These are phyloP conservation scores for Phytophthora syringae DNA, from an alignment of 352 stramenopile species.

Conservation along the genomic window DNA sequence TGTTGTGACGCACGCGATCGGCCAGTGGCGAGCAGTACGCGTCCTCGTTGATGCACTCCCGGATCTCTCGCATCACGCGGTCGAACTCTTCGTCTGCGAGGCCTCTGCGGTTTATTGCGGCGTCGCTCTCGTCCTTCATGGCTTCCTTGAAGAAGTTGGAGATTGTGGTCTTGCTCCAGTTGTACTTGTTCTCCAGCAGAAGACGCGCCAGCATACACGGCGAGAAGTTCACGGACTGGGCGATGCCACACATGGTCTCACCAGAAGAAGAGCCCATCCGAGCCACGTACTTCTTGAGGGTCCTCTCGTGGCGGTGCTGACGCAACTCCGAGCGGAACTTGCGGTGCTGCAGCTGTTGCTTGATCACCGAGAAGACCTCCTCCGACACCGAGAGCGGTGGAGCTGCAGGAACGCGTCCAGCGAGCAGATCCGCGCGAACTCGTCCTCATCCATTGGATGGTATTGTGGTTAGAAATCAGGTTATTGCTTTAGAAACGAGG, in stretches of 20 bases:
- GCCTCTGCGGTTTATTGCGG: conserved; percentile 21
- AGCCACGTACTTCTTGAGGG: conserved; percentile 56
- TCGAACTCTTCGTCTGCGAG: conserved; percentile 36
- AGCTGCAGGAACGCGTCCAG: conserved; percentile 34
- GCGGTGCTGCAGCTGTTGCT: conserved; percentile 58
- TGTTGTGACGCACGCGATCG: conserved; percentile 76
- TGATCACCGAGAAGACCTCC: conserved; percentile 64
- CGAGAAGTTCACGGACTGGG: conserved; percentile 56
- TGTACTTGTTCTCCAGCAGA: conserved; percentile 60
- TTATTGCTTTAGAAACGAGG: background rate
- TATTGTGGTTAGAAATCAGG: background rate
- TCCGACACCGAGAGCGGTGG: conserved; percentile 47
- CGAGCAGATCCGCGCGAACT: conserved; percentile 58
- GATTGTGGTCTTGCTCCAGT: conserved; percentile 72
- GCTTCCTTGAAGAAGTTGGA: conserved; percentile 71
- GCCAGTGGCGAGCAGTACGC: conserved; percentile 78
- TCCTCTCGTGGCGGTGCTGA: conserved; percentile 66
- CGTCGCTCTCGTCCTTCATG: conserved; percentile 31
- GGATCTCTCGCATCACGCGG: conserved; percentile 48
- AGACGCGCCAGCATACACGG: conserved; percentile 75
- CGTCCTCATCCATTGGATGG: conserved; percentile 50
- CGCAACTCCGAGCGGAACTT: conserved; percentile 51
- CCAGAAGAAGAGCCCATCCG: conserved; percentile 37
- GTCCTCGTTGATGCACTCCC: conserved; percentile 74
- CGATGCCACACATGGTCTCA: conserved; percentile 49